Evolutionary conservation across 2,329 filamentous ascomycete species (phyloP).

Genomic region (Ophidiomyces ophidiicola): DNA sequence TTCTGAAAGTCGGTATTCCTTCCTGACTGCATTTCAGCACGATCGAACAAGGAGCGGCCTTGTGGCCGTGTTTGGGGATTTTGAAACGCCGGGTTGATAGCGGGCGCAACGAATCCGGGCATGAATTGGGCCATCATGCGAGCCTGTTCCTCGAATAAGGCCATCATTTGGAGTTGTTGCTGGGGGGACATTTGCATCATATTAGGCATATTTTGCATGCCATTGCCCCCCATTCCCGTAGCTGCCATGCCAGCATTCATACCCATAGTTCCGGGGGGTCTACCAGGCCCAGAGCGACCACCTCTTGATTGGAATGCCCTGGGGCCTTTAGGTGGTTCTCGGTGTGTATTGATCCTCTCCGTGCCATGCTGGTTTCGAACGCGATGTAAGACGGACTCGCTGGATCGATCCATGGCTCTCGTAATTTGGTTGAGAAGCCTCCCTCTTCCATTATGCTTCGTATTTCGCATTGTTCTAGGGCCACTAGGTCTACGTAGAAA

Average conservation of each 20-base stretch:
- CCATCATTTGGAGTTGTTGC: conserved; percentile 62
- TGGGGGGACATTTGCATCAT: conserved; percentile 49
- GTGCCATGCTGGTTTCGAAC: conserved; percentile 59
- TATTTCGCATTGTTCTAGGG: conserved; percentile 85
- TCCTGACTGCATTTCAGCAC: conserved; percentile 43
- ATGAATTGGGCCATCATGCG: conserved; percentile 69
- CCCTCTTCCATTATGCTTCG: conserved; percentile 54
- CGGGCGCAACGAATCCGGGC: conserved; percentile 42
- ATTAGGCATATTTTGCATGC: conserved; percentile 30
- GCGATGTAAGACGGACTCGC: conserved; percentile 66
- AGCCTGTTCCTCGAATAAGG: conserved; percentile 74
- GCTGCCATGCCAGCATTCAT: conserved; percentile 19
- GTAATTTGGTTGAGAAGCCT: conserved; percentile 76
- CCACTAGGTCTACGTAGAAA: conserved; percentile 61
- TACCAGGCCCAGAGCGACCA: conserved; percentile 34
- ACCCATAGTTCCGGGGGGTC: conserved; percentile 21
- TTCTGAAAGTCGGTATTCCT: conserved; percentile 10
- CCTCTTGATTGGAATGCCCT: conserved; percentile 40
- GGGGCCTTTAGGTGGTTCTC: conserved; percentile 60
- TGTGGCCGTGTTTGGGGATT: conserved; percentile 33
- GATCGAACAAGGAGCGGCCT: conserved; percentile 59
- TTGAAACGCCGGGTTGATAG: conserved; percentile 44
- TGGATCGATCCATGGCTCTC: conserved; percentile 65
- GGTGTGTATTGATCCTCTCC: conserved; percentile 72
- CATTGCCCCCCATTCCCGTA: conserved; percentile 20